phyloP scores from a whole-genome alignment of 2,329 filamentous ascomycete genomes.

The Nannizziopsis arthrosporioides region DNA sequence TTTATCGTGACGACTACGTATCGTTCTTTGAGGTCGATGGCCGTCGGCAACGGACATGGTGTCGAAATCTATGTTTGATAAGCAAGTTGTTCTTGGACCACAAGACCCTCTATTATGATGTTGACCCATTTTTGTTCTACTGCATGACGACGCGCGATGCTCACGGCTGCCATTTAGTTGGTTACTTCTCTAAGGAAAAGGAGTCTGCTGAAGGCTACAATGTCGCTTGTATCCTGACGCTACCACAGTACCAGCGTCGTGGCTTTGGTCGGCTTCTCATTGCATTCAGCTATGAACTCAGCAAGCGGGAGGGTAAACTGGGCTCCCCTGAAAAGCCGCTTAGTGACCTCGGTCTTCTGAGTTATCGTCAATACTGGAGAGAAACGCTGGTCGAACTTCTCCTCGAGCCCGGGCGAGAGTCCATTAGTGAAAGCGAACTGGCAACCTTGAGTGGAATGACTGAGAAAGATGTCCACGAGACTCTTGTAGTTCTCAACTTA shows the following conservation, averaged over 20 bases:
- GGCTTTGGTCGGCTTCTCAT: conserved; percentile 89
- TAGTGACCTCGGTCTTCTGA: conserved; percentile 81
- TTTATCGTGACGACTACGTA: conserved; percentile 80
- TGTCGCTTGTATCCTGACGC: conserved; percentile 89
- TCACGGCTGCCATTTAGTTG: conserved; percentile 86
- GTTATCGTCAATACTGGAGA: conserved; percentile 96
- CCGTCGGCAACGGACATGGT: conserved; percentile 95
- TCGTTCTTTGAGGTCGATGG: conserved; percentile 98
- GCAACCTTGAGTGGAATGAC: conserved; percentile 79
- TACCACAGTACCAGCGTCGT: conserved; percentile 92
- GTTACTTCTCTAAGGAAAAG: conserved; percentile 99
- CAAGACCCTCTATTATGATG: conserved; percentile 96
- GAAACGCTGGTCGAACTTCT: conserved; percentile 84
- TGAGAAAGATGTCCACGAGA: conserved; percentile 92
- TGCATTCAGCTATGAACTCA: conserved; percentile 94
- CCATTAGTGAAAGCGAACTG: conserved; percentile 72
- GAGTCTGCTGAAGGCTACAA: conserved; percentile 96
- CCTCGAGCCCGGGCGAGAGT: conserved; percentile 54
- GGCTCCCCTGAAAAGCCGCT: conserved; percentile 95
- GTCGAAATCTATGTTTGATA: conserved; percentile 89
- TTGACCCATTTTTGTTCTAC: conserved; percentile 94
- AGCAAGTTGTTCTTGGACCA: conserved; percentile 97
- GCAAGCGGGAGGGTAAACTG: conserved; percentile 86
- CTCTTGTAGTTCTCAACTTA: conserved; percentile 87
- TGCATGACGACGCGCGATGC: conserved; percentile 92